These are phyloP conservation scores for Ustilago tritici DNA, from an alignment of 1,284 basidiomycete species.

Conservation along the genomic window DNA sequence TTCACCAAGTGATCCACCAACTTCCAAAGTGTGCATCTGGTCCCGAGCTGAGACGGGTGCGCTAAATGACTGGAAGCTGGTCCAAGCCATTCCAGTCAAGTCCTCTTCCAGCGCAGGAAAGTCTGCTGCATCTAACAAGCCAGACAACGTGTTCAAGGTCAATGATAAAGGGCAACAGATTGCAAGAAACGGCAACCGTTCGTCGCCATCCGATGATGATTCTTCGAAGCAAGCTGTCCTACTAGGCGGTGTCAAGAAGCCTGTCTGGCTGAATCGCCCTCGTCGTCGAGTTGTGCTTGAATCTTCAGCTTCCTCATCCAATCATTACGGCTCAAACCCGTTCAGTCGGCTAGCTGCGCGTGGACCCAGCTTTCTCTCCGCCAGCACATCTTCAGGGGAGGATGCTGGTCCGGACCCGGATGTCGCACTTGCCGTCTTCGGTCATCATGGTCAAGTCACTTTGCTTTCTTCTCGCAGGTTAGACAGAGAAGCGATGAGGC, in stretches of 20 bases:
- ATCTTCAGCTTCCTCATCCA: constrained; percentile 10
- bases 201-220: constrained; percentile 15
- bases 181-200: constrained; percentile 6
- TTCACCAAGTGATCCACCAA: not conserved
- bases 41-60: constrained; percentile 41
- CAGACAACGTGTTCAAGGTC: constrained; percentile 47
- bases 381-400: constrained; percentile 8
- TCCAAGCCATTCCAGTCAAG: constrained; percentile 23
- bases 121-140: not conserved
- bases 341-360: constrained; percentile 31
- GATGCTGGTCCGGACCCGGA: constrained; percentile 28
- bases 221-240: not conserved
- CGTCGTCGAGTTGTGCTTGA: constrained; percentile 32
- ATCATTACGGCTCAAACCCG: constrained; percentile 24
- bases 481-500: constrained; percentile 12
- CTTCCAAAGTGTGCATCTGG: constrained; percentile 41
- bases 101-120: not conserved
- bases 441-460: constrained; percentile 36
- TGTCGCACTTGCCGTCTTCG: constrained; percentile 41
- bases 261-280: constrained; percentile 35
- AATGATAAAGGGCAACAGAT: constrained; percentile 39
- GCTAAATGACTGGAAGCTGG: constrained; percentile 45
- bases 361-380: constrained; percentile 22
- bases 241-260: constrained; percentile 24
- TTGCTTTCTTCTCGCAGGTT: constrained; percentile 32